phyloP scores from a whole-genome alignment of 2,329 filamentous ascomycete species.

The Botrytis aclada region DNA sequence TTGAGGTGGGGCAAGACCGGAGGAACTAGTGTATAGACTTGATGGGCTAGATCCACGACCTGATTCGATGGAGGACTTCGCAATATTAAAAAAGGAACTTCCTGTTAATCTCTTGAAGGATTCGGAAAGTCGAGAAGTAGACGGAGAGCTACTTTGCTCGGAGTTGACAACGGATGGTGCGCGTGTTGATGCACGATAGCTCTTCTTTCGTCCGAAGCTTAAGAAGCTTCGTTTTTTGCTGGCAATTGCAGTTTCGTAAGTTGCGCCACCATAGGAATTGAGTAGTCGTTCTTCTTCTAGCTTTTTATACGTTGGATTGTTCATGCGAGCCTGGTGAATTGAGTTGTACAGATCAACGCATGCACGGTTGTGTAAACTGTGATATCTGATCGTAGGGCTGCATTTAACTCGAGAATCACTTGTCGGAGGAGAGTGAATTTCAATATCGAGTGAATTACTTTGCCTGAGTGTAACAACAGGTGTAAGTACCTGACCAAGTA shows the following conservation, averaged over 20 bases:
- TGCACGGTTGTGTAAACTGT: slow-evolving; percentile 71
- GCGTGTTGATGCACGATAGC: slow-evolving; percentile 57
- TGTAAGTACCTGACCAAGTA: slow-evolving; percentile 78
- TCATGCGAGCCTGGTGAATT: slow-evolving; percentile 84
- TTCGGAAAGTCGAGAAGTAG: slow-evolving; percentile 66
- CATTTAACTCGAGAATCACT: slow-evolving; percentile 65
- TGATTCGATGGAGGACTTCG: slow-evolving; percentile 68
- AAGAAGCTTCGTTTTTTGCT: slow-evolving; percentile 49
- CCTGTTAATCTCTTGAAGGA: slow-evolving; percentile 70
- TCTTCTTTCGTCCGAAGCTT: slow-evolving; percentile 39
- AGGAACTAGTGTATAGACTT: slow-evolving; percentile 45
- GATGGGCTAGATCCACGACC: slow-evolving; percentile 40
- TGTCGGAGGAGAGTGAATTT: slow-evolving; percentile 83
- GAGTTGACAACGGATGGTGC: slow-evolving; percentile 58
- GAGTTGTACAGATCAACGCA: slow-evolving; percentile 79
- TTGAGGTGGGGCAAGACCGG: slow-evolving; percentile 37
- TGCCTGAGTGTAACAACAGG: slow-evolving; percentile 86
- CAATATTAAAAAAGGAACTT: slow-evolving; percentile 76
- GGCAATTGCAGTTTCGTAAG: slow-evolving; percentile 43
- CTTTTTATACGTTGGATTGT: slow-evolving; percentile 83
- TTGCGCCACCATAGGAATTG: slow-evolving; percentile 63
- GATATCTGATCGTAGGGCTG: slow-evolving; percentile 71
- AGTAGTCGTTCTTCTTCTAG: slow-evolving; percentile 64
- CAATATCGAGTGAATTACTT: slow-evolving; percentile 89
- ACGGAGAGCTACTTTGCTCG: slow-evolving; percentile 71